Percentiles rank a stretch among this genome's conserved stretches.
These are phyloP conservation scores for Monosporozyma siamensis DNA, from an alignment of 805 yeast genomes.

Conservation along the genomic window DNA sequence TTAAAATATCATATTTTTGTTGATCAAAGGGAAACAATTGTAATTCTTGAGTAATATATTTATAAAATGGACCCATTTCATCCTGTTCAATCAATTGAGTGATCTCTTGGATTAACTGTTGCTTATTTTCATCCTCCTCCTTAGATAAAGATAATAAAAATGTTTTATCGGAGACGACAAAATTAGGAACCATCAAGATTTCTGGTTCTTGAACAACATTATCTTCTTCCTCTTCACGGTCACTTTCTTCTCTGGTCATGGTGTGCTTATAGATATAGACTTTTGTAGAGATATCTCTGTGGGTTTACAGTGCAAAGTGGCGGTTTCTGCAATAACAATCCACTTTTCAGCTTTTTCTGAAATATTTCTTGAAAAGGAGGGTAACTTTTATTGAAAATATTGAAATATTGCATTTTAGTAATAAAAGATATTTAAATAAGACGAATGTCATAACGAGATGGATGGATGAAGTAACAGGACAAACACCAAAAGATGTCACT, in stretches of 20 bases:
- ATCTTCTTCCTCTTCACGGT: conserved; percentile 19
- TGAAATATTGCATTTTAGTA: too few species aligned
- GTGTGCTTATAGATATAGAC: too few species aligned
- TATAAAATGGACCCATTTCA: conserved; percentile 76
- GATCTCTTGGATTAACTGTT: conserved; percentile 36
- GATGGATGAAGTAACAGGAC: background rate
- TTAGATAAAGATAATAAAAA: conserved; percentile 44
- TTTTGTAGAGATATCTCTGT: too few species aligned
- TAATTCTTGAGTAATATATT: conserved; percentile 46
- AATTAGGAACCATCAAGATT: conserved; percentile 59
- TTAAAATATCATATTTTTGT: conserved; percentile 41
- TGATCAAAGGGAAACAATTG: conserved; percentile 46
- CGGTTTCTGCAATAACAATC: too few species aligned
- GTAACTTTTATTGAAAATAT: too few species aligned
- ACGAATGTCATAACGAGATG: too few species aligned
- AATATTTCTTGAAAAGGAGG: too few species aligned
- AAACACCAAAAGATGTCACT: conserved; percentile 29
- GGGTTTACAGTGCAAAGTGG: too few species aligned
- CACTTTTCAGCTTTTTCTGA: too few species aligned
- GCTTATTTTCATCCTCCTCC: conserved; percentile 5
- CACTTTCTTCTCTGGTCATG: background rate
- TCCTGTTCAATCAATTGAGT: conserved; percentile 38
- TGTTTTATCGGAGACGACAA: conserved; percentile 69
- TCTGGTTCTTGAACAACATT: conserved; percentile 19
- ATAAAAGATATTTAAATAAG: too few species aligned